These are phyloP conservation scores for Ramicandelaber brevisporus DNA, from an alignment of 192 early-diverging fungal species.

Conservation along the genomic window DNA sequence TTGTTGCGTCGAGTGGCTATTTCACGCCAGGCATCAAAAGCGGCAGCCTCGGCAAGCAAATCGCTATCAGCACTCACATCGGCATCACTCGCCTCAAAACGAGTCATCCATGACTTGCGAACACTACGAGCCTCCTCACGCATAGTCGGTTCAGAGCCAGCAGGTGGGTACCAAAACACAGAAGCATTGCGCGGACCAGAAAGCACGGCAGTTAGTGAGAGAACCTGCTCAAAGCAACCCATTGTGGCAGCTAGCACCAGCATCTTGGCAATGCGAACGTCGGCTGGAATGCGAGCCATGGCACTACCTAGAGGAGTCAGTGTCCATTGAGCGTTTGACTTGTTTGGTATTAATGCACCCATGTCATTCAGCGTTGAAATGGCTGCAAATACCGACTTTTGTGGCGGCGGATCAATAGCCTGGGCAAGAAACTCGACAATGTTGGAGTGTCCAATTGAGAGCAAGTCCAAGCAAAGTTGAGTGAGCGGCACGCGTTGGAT, in stretches of 20 bases:
- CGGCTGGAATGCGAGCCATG: conserved; percentile 43
- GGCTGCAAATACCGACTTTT: conserved; percentile 22
- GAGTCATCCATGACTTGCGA: too few species aligned
- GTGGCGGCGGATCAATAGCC: conserved; percentile 40
- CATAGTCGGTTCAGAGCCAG: too few species aligned
- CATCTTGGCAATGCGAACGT: conserved; percentile 57
- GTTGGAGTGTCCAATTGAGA: conserved; percentile 33
- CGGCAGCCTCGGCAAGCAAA: too few species aligned
- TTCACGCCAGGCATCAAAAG: too few species aligned
- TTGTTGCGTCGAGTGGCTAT: too few species aligned
- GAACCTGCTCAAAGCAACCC: too few species aligned
- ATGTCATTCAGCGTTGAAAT: conserved; percentile 26
- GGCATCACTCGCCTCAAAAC: too few species aligned
- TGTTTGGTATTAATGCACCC: conserved; percentile 34
- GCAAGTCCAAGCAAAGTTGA: conserved; percentile 47
- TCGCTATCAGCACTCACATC: too few species aligned
- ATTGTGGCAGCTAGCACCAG: conserved; percentile 44
- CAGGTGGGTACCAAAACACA: too few species aligned
- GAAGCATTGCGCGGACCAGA: too few species aligned
- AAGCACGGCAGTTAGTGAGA: too few species aligned
- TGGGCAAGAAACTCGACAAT: conserved; percentile 22
- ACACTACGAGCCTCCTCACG: too few species aligned
- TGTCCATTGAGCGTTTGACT: conserved; percentile 9
- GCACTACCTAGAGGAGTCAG: conserved; percentile 43
- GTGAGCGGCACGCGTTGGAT: conserved; percentile 59